Evolutionary conservation across 164 flowering plant genomes (phyloP).

Genomic region (Stephania yunnanensis): DNA sequence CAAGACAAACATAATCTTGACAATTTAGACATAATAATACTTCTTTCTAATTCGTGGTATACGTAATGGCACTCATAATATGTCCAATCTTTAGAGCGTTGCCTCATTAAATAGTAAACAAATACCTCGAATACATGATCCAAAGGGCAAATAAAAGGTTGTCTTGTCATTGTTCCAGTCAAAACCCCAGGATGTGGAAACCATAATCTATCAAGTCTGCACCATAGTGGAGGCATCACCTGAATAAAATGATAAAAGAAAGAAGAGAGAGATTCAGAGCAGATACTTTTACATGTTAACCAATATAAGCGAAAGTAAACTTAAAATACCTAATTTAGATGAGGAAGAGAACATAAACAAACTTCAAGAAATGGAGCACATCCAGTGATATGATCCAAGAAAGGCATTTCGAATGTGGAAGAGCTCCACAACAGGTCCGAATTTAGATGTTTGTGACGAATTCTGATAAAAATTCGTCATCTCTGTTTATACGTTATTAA

Average conservation of each 20-base stretch:
- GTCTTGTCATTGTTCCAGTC: slow-evolving; percentile 78
- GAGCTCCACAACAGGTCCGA: too few relatives aligned
- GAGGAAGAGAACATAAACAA: not conserved
- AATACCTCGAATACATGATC: slow-evolving; percentile 99
- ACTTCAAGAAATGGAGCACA: not conserved
- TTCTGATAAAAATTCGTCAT: too few relatives aligned
- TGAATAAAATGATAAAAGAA: slow-evolving; percentile 21
- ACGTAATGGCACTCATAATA: too few relatives aligned
- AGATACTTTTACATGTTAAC: not conserved
- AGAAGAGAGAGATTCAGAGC: slow-evolving; percentile 17
- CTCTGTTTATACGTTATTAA: too few relatives aligned
- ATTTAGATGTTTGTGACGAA: too few relatives aligned
- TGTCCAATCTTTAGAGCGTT: too few relatives aligned
- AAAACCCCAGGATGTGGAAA: slow-evolving; percentile 89
- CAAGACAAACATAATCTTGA: too few relatives aligned
- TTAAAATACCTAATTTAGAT: not conserved
- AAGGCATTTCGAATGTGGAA: too few relatives aligned
- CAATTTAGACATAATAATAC: too few relatives aligned
- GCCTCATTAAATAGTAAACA: not conserved
- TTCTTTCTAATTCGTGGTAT: too few relatives aligned
- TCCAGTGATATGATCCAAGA: too few relatives aligned
- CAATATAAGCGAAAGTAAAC: not conserved
- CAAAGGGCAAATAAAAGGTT: slow-evolving; percentile 92
- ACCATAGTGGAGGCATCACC: slow-evolving; percentile 99
- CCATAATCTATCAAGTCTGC: slow-evolving; percentile 98